A percentile compares a stretch with the other conserved stretches of the same genome.
Evolutionary conservation across 1,284 basidiomycete genomes (phyloP).

Genomic region (Pulchroboletus neoregius): DNA sequence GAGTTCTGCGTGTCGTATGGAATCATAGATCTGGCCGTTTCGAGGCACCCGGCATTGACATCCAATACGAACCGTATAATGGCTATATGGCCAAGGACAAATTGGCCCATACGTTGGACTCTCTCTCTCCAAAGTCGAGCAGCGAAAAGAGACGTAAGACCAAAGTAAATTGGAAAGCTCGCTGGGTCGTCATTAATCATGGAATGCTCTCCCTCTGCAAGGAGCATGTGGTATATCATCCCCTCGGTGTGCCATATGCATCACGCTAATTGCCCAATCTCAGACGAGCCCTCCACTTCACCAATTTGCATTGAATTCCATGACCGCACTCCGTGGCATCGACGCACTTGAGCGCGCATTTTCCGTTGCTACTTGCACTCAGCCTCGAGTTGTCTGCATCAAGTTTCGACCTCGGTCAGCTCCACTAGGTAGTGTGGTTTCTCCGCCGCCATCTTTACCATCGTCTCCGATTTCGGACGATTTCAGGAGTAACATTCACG

Average conservation of each 20-base stretch:
- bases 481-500: conserved; percentile 18
- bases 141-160: conserved; percentile 29
- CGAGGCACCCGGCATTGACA: conserved; percentile 20
- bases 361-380: conserved; percentile 10
- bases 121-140: conserved; percentile 10
- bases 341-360: conserved; percentile 42
- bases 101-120: conserved; percentile 6
- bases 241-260: neutral
- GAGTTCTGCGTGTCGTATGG: conserved; percentile 48
- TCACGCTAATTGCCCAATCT: conserved; percentile 3
- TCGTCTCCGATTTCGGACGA: conserved; percentile 28
- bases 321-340: conserved; percentile 43
- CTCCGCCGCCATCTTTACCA: conserved; percentile 21
- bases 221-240: conserved; percentile 47
- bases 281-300: conserved; percentile 46
- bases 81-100: conserved; percentile 11
- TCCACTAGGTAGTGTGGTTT: conserved; percentile 33
- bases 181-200: conserved; percentile 60
- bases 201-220: conserved; percentile 54
- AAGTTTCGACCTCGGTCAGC: conserved; percentile 38
- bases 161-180: conserved; percentile 56
- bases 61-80: neutral
- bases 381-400: conserved; percentile 45
- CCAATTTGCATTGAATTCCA: conserved; percentile 39
- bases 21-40: conserved; percentile 24